Percentiles rank a stretch among this genome's conserved stretches.
Conservation (phyloP, 2,329 filamentous ascomycete species). For the Colletotrichum destructivum region DNA sequence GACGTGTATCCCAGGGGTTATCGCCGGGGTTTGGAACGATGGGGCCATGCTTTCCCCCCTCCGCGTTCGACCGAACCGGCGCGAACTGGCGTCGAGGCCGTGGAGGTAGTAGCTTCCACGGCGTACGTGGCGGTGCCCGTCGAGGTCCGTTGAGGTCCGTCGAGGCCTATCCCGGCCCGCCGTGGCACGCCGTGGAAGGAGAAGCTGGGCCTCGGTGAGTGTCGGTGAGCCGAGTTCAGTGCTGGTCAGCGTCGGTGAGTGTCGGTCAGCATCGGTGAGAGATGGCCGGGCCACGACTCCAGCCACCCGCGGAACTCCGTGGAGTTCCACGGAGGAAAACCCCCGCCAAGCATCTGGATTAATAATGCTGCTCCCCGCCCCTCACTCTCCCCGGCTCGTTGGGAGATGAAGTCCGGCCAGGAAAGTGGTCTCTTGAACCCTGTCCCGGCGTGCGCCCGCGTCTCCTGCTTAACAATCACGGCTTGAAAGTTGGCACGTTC, state of each 20-base stretch:
- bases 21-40: background rate
- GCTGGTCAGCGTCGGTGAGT: no score
- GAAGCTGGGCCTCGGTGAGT: background rate
- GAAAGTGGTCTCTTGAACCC: background rate
- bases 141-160: background rate
- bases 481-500: no score
- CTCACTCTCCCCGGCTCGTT: no score
- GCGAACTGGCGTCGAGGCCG: background rate
- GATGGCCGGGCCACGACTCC: background rate
- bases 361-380: constrained; percentile 6
- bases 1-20: background rate
- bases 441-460: no score
- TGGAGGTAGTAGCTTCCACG: background rate
- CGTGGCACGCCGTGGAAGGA: no score
- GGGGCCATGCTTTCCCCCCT: background rate
- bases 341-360: constrained; percentile 12
- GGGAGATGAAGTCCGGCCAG: no score
- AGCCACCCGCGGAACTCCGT: constrained; percentile 21
- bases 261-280: background rate
- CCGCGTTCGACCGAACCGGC: background rate
- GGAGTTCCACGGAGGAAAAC: constrained; percentile 32
- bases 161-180: no score
- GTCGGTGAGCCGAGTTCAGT: background rate
- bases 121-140: background rate
- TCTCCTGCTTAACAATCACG: background rate